Evolutionary conservation across 345 rosid genomes (phyloP).

Genomic region (Sisymbrium irio): DNA sequence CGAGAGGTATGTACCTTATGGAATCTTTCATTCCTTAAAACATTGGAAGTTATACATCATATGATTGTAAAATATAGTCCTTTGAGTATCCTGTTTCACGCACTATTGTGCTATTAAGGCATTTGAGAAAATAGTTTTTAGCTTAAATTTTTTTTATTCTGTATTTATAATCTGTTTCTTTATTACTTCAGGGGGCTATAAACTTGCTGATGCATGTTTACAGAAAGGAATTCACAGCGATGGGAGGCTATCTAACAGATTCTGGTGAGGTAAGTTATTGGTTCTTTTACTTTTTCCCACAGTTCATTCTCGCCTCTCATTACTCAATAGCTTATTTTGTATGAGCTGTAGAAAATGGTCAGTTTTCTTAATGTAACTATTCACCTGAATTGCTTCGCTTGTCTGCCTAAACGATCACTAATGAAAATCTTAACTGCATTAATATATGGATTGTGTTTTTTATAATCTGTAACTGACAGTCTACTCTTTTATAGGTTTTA

Average conservation of each 20-base stretch:
- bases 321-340: background rate
- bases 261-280: slow-evolving; percentile 87
- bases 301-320: background rate
- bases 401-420: slow-evolving; percentile 1
- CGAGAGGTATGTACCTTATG: slow-evolving; percentile 65
- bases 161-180: slow-evolving; percentile 15
- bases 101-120: background rate
- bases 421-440: slow-evolving; percentile 1
- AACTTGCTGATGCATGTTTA: slow-evolving; percentile 86
- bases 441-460: background rate
- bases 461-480: background rate
- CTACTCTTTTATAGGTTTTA: slow-evolving; percentile 50
- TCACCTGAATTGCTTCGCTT: background rate
- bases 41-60: background rate
- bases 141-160: background rate
- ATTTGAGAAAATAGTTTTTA: background rate
- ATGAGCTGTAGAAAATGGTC: slow-evolving; percentile 5
- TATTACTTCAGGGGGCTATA: slow-evolving; percentile 82
- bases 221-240: slow-evolving; percentile 77
- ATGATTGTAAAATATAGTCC: background rate
- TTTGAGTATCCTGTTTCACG: background rate
- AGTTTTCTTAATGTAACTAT: background rate
- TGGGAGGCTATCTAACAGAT: slow-evolving; percentile 98
- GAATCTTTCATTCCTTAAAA: slow-evolving; percentile 9
- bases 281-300: background rate